phyloP scores from a whole-genome alignment of 352 stramenopile species.

The Albugo candida region DNA sequence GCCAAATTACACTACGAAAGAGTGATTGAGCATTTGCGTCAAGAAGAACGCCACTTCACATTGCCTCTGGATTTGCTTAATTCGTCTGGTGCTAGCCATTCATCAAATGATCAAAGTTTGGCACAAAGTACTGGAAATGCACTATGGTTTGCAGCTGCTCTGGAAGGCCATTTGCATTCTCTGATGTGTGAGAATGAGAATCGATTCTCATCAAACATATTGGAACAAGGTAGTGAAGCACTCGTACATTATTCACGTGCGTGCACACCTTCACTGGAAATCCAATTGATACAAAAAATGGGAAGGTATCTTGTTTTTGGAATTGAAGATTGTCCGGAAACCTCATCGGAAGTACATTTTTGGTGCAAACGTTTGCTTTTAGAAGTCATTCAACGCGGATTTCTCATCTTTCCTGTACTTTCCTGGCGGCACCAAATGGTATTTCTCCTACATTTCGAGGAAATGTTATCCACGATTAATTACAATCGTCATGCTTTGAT shows the following conservation, averaged over 20 bases:
- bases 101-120: slow-evolving; percentile 2
- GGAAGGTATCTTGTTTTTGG: slow-evolving; percentile 44
- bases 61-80: neutral
- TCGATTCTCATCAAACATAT: slow-evolving; percentile 49
- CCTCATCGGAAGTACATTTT: slow-evolving; percentile 1
- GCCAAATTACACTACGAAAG: slow-evolving; percentile 48
- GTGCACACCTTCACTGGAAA: slow-evolving; percentile 46
- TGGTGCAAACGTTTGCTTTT: slow-evolving; percentile 56
- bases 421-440: slow-evolving; percentile 26
- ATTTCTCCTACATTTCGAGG: slow-evolving; percentile 40
- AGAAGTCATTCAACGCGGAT: slow-evolving; percentile 39
- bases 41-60: slow-evolving; percentile 50
- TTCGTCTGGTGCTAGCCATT: neutral
- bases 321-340: slow-evolving; percentile 26
- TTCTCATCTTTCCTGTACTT: slow-evolving; percentile 30
- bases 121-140: slow-evolving; percentile 16
- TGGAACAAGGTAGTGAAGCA: slow-evolving; percentile 62
- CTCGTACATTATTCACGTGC: slow-evolving; percentile 41
- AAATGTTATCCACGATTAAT: slow-evolving; percentile 41
- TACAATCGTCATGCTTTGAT: slow-evolving; percentile 42
- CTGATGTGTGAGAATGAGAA: slow-evolving; percentile 23
- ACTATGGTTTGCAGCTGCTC: slow-evolving; percentile 56
- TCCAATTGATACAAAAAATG: slow-evolving; percentile 39
- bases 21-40: slow-evolving; percentile 48
- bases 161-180: slow-evolving; percentile 58